Evolutionary conservation across 2,329 filamentous ascomycete genomes (phyloP).

Genomic region (Trichoderma arundinaceum): DNA sequence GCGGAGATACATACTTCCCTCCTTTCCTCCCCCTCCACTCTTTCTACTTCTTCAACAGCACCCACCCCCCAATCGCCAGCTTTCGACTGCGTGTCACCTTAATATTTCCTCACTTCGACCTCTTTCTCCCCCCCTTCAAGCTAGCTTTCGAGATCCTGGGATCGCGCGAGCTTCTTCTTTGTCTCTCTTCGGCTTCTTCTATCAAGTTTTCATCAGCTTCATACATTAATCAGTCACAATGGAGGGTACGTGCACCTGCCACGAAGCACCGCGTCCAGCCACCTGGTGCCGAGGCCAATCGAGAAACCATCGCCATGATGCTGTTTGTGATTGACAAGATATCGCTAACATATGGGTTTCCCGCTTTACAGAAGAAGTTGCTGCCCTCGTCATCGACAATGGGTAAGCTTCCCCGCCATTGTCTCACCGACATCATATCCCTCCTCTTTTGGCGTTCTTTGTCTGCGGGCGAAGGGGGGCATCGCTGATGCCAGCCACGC

Average conservation of each 20-base stretch:
- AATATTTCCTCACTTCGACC: constrained; percentile 34
- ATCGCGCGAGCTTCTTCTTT: constrained; percentile 32
- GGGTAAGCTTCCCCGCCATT: constrained; percentile 75
- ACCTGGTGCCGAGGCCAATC: constrained; percentile 25
- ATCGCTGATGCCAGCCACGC: constrained; percentile 20
- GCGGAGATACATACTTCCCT: constrained; percentile 36
- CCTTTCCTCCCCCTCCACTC: constrained; percentile 44
- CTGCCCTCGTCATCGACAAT: constrained; percentile 99
- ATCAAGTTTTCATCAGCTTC: constrained; percentile 40
- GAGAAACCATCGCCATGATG: constrained; percentile 8
- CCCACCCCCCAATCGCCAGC: constrained; percentile 35
- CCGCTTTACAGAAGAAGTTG: constrained; percentile 88
- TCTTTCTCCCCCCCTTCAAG: constrained; percentile 21
- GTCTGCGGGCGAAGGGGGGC: constrained; percentile 17
- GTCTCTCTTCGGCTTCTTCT: constrained; percentile 7
- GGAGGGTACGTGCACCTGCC: constrained; percentile 55
- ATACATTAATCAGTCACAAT: constrained; percentile 58
- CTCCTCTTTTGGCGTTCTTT: constrained; percentile 9
- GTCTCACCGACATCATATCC: constrained; percentile 46
- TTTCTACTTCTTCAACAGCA: constrained; percentile 43
- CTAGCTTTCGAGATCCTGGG: constrained; percentile 29
- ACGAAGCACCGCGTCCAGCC: constrained; percentile 18
- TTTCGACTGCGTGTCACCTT: constrained; percentile 32
- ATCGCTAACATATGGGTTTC: constrained; percentile 50
- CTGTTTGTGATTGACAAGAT: constrained; percentile 28